A percentile compares a stretch with the other conserved stretches of the same genome.
Conservation (phyloP, 2,329 filamentous ascomycete species). For the Cladosporium sphaerospermum region DNA sequence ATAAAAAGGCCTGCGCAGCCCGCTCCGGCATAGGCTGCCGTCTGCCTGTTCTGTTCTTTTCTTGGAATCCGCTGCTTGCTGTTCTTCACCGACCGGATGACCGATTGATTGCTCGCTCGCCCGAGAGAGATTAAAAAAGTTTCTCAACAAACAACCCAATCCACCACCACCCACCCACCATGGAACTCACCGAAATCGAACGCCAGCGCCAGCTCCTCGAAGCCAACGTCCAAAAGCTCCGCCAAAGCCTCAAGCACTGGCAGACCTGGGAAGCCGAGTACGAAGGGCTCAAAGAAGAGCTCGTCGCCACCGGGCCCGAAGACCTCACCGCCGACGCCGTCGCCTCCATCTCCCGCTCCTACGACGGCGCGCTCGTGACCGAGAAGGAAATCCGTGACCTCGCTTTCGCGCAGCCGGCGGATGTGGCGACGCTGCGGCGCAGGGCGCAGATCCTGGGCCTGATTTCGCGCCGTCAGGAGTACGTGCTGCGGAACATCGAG, state of each 20-base stretch:
- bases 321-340: slow-evolving; percentile 28
- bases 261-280: slow-evolving; percentile 88
- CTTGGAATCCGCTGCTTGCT: not conserved
- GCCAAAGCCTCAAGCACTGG: slow-evolving; percentile 77
- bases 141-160: not conserved
- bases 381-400: slow-evolving; percentile 54
- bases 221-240: slow-evolving; percentile 65
- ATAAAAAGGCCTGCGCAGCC: not conserved
- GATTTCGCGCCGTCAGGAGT: slow-evolving; percentile 74
- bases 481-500: slow-evolving; percentile 74
- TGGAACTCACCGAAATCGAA: slow-evolving; percentile 60
- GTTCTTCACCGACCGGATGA: not conserved
- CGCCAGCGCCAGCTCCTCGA: slow-evolving; percentile 69
- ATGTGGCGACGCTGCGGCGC: slow-evolving; percentile 42
- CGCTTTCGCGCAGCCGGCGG: slow-evolving; percentile 32
- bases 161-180: slow-evolving; percentile 35
- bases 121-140: not conserved
- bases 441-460: slow-evolving; percentile 60
- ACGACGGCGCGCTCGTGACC: slow-evolving; percentile 59
- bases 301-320: slow-evolving; percentile 50
- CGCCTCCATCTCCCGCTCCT: slow-evolving; percentile 47
- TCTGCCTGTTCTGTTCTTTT: not conserved
- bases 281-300: slow-evolving; percentile 77
- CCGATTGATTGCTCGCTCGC: not conserved
- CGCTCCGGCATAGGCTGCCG: not conserved